Percentiles rank a stretch among this genome's conserved stretches.
These are phyloP conservation scores for Venturia oleaginea DNA, from an alignment of 2,329 filamentous ascomycete species.

Conservation along the genomic window DNA sequence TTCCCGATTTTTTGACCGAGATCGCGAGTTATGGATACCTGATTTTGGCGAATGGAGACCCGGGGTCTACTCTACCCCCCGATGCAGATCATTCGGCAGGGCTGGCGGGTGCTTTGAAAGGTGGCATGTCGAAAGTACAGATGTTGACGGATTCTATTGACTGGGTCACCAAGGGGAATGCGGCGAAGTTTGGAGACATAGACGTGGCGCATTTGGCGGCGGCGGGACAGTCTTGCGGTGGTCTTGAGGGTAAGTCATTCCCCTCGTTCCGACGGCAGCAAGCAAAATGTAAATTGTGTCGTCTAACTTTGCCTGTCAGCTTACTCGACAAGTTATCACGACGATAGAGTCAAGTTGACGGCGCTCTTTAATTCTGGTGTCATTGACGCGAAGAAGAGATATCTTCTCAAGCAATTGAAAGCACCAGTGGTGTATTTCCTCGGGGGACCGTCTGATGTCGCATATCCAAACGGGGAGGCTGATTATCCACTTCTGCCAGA, in stretches of 20 bases:
- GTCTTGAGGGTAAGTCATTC: background rate
- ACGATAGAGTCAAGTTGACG: slow-evolving; percentile 12
- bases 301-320: background rate
- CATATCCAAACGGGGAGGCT: slow-evolving; percentile 9
- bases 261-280: no score
- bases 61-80: no score
- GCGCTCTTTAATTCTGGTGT: slow-evolving; percentile 13
- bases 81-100: background rate
- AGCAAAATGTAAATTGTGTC: background rate
- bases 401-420: slow-evolving; percentile 12
- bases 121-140: background rate
- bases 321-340: slow-evolving; percentile 11
- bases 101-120: background rate
- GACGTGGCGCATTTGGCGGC: slow-evolving; percentile 5
- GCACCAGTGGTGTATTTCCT: slow-evolving; percentile 13
- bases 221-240: slow-evolving; percentile 14
- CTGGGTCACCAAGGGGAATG: slow-evolving; percentile 2
- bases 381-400: slow-evolving; percentile 1
- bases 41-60: slow-evolving; percentile 12
- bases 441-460: slow-evolving; percentile 12
- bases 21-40: slow-evolving; percentile 14
- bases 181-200: slow-evolving; percentile 5
- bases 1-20: slow-evolving; percentile 9
- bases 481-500: slow-evolving; percentile 11
- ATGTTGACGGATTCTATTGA: slow-evolving; percentile 12